Evolutionary conservation across 495 filamentous ascomycete genomes (phyloP).

Genomic region (Choiromyces venosus): DNA sequence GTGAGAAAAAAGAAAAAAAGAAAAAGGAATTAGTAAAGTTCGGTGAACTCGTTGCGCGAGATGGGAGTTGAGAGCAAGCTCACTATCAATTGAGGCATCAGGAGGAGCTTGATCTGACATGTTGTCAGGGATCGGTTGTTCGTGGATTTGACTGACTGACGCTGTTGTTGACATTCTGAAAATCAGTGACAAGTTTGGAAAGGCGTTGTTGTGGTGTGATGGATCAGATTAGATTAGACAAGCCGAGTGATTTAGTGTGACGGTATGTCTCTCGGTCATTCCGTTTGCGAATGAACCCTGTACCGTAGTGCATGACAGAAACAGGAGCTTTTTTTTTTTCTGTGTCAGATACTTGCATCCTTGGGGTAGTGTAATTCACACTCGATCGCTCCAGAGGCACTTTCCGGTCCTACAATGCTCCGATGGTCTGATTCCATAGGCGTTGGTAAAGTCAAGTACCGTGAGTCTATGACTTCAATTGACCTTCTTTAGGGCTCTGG

Average conservation of each 20-base stretch:
- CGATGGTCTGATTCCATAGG: not conserved
- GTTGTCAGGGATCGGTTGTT: not conserved
- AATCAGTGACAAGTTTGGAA: not conserved
- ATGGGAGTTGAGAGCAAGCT: not conserved
- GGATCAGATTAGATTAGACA: not conserved
- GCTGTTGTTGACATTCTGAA: not conserved
- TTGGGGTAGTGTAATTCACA: not conserved
- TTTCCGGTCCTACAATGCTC: no score
- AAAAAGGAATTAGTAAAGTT: not conserved
- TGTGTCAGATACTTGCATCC: not conserved
- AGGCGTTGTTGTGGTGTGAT: not conserved
- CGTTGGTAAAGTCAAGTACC: not conserved
- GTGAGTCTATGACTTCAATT: not conserved
- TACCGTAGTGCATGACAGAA: not conserved
- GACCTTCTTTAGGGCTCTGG: not conserved
- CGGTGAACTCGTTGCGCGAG: not conserved
- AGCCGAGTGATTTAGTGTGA: not conserved
- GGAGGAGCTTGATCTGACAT: constrained; percentile 13
- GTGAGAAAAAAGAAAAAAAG: not conserved
- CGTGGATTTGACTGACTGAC: not conserved
- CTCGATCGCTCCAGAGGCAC: not conserved
- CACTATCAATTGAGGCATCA: constrained; percentile 30
- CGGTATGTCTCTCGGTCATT: not conserved
- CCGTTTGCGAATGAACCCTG: not conserved
- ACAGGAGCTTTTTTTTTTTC: not conserved